Conservation (phyloP, 2,329 filamentous ascomycete genomes). For the Claviceps citrina region DNA sequence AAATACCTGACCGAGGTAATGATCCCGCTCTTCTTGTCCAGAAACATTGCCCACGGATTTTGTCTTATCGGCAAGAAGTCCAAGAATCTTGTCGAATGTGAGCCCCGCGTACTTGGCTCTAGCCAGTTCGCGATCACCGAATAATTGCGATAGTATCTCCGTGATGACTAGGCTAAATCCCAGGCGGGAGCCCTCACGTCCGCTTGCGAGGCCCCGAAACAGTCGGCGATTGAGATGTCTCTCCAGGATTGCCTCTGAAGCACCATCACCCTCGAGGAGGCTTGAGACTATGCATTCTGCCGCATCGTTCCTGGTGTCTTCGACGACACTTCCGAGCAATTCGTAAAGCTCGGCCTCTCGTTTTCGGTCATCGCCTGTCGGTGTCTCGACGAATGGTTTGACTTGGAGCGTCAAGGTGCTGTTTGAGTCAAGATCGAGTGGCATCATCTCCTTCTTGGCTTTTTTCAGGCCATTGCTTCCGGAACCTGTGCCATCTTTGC, state of each 20-base stretch:
- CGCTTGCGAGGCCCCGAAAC: conserved; percentile 77
- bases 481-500: conserved; percentile 17
- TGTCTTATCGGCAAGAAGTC: conserved; percentile 39
- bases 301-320: conserved; percentile 38
- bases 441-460: conserved; percentile 16
- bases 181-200: conserved; percentile 71
- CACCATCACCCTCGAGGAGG: conserved; percentile 34
- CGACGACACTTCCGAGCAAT: conserved; percentile 43
- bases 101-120: conserved; percentile 34
- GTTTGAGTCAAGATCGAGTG: conserved; percentile 9
- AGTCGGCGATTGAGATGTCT: conserved; percentile 52
- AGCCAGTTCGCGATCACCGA: conserved; percentile 33
- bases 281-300: conserved; percentile 43
- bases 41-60: conserved; percentile 36
- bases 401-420: conserved; percentile 19
- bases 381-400: conserved; percentile 34
- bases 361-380: conserved; percentile 36
- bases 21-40: conserved; percentile 69
- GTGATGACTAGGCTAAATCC: conserved; percentile 83
- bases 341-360: conserved; percentile 46
- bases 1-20: conserved; percentile 73
- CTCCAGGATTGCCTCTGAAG: conserved; percentile 36
- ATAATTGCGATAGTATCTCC: conserved; percentile 60
- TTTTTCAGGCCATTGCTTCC: conserved; percentile 14
- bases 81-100: conserved; percentile 40